Percentiles rank a stretch among this genome's conserved stretches.
phyloP scores from a whole-genome alignment of 2,329 filamentous ascomycete genomes.

The Colletotrichum gigasporum region DNA sequence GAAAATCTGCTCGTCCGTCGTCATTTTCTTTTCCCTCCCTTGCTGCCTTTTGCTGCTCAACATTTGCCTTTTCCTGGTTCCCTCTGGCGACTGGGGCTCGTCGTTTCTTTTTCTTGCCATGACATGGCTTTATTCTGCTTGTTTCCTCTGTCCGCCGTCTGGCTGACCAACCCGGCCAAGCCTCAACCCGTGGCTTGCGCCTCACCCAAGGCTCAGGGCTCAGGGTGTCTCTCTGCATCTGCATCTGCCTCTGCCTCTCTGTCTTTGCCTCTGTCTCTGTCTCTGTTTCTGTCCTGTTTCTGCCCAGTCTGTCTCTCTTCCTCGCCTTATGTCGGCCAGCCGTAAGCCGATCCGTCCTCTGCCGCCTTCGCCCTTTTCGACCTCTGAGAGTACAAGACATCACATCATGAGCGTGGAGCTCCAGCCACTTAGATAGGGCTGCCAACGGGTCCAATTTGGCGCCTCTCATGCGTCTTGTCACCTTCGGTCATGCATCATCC shows the following conservation, averaged over 20 bases:
- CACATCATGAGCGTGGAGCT: neutral
- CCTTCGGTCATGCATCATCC: conserved; percentile 21
- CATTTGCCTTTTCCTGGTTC: neutral
- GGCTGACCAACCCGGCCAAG: neutral
- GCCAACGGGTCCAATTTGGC: neutral
- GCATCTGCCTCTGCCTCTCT: too few species aligned
- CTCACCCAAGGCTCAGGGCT: too few species aligned
- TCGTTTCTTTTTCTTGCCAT: neutral
- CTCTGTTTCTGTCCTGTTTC: too few species aligned
- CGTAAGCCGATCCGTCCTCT: too few species aligned
- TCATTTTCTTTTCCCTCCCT: neutral
- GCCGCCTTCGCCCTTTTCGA: neutral
- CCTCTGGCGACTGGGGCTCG: neutral
- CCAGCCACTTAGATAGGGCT: neutral
- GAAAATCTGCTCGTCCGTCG: conserved; percentile 18
- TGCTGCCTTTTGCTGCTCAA: neutral
- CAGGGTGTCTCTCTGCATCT: too few species aligned
- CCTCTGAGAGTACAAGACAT: neutral
- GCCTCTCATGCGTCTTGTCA: conserved; percentile 4
- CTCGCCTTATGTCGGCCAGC: too few species aligned
- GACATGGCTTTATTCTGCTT: neutral
- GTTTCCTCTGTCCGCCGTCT: neutral
- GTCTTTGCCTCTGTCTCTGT: too few species aligned
- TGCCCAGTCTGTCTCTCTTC: too few species aligned
- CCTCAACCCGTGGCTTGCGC: too few species aligned